Evolutionary conservation across 1,139 yeast genomes (phyloP), one percentile per base, ranked within the genome.

Genomic region (Debaryomycetaceae sp.): DNA sequence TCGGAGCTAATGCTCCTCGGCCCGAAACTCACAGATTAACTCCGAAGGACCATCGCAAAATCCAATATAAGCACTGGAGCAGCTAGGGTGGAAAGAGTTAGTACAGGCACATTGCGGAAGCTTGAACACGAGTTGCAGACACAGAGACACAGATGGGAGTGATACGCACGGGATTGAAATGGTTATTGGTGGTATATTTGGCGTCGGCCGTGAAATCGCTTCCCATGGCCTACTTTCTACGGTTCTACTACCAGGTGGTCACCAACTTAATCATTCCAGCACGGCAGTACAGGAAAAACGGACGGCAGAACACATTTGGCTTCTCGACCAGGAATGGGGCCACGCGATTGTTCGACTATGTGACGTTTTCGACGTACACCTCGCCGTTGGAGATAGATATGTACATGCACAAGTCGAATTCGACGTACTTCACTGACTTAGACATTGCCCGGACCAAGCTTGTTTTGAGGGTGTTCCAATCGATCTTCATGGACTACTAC

Each of bases 351-450:
- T 83, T 83, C 62, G 68, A 71, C 33, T 71, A 77, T 45, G 62
- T 73, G 1, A 58, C 64, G 6, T 72, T 76, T 55, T 52, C 63
- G 13, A 76, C 89, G 0, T 82, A 81, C 50, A 88, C 87, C 33
- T 83, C 93, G 1, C 81, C 87, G 6, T 67, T 87, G 57, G 97
- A 91, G 60, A 80, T 88, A 56, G 98, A 91, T 63, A 77, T 87
- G 72, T 88, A 88, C 58, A 58, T 89, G 44, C 98, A 91, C 69
- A 91, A 91, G 67, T 82, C 86, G 48, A 91, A 91, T 62, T 81
- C 91, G 17, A 86, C 97, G 1, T 91, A 90, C 63, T 86, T 87
- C 57, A 67, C 75, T n/a, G 98, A 91, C 56, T 69, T 89, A 58
- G 97, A 91, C 59, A 73, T 88, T 50, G 84, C 90, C 2, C 78